These are phyloP conservation scores for Pythium dissotocum DNA, from an alignment of 352 stramenopile species.

Conservation along the genomic window DNA sequence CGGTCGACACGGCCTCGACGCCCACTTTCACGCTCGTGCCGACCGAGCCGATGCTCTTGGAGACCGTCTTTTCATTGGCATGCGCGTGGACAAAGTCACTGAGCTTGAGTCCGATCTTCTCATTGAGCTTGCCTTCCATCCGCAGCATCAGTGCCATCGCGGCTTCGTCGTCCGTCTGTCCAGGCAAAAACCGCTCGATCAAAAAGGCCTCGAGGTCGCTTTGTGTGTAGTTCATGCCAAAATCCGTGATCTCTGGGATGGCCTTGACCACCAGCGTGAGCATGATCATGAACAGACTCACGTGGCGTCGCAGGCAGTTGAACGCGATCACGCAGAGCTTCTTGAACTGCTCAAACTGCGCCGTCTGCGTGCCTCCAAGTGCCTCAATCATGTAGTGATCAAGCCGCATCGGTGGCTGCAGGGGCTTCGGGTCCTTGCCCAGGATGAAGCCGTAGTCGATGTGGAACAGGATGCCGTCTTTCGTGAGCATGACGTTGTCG, in stretches of 20 bases:
- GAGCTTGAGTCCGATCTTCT: constrained; percentile 83
- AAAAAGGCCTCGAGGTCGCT: constrained; percentile 83
- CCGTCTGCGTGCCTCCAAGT: constrained; percentile 73
- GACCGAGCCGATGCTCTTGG: constrained; percentile 77
- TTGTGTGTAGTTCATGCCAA: constrained; percentile 83
- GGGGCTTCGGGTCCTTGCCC: constrained; percentile 97
- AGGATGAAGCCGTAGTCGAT: constrained; percentile 99
- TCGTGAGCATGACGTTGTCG: constrained; percentile 99
- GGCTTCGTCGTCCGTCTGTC: constrained; percentile 80
- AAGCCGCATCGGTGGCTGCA: constrained; percentile 97
- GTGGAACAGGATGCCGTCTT: constrained; percentile 97
- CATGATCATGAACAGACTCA: constrained; percentile 89
- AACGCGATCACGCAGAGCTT: constrained; percentile 86
- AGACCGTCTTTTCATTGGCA: constrained; percentile 84
- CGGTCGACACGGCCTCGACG: constrained; percentile 77
- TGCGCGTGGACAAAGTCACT: constrained; percentile 88
- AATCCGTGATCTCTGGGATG: constrained; percentile 84
- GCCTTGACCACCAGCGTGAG: constrained; percentile 81
- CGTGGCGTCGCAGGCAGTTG: constrained; percentile 83
- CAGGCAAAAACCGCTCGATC: constrained; percentile 79
- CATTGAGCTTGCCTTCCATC: constrained; percentile 88
- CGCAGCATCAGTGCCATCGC: constrained; percentile 77
- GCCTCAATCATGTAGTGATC: constrained; percentile 92
- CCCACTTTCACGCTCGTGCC: constrained; percentile 82
- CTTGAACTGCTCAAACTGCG: constrained; percentile 86